Conservation (phyloP, 352 stramenopile genomes). For the Pythium myriotylum region DNA sequence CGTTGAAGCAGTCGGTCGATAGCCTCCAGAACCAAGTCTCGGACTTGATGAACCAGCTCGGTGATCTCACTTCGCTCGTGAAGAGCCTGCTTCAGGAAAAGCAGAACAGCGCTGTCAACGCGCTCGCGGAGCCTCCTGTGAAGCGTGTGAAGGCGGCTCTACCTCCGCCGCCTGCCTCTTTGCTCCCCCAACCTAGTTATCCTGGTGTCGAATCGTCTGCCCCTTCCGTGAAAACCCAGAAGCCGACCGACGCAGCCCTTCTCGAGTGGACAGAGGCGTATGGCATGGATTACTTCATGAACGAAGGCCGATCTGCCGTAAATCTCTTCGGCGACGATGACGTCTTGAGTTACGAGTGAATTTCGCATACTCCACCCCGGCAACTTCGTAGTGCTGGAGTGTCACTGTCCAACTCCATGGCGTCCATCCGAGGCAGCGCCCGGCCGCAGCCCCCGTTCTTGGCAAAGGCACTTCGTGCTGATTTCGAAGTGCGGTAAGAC, state of each 20-base stretch:
- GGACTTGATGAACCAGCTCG: constrained; percentile 78
- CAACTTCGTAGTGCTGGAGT: too few relatives aligned
- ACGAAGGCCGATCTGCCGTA: constrained; percentile 48
- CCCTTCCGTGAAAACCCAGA: constrained; percentile 40
- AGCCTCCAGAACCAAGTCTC: constrained; percentile 73
- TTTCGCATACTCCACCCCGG: background rate
- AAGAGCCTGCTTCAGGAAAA: constrained; percentile 76
- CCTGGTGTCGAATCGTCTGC: constrained; percentile 35
- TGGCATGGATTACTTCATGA: constrained; percentile 80
- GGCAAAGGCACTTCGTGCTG: too few relatives aligned
- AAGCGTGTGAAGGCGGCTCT: constrained; percentile 54
- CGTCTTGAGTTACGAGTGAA: constrained; percentile 51
- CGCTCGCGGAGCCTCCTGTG: constrained; percentile 21
- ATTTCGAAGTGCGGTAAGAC: too few relatives aligned
- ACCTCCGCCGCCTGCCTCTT: constrained; percentile 9
- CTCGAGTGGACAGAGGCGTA: constrained; percentile 83
- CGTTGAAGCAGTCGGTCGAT: constrained; percentile 73
- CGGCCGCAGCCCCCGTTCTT: too few relatives aligned
- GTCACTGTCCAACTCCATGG: too few relatives aligned
- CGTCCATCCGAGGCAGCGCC: too few relatives aligned
- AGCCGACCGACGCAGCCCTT: constrained; percentile 65
- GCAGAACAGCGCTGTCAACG: constrained; percentile 7
- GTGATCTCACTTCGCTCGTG: constrained; percentile 71
- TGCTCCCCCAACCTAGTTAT: constrained; percentile 30
- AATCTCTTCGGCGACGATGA: constrained; percentile 65